Evolutionary conservation across 73 alveolate species (phyloP).

Genomic region (Blepharisma stoltei): DNA sequence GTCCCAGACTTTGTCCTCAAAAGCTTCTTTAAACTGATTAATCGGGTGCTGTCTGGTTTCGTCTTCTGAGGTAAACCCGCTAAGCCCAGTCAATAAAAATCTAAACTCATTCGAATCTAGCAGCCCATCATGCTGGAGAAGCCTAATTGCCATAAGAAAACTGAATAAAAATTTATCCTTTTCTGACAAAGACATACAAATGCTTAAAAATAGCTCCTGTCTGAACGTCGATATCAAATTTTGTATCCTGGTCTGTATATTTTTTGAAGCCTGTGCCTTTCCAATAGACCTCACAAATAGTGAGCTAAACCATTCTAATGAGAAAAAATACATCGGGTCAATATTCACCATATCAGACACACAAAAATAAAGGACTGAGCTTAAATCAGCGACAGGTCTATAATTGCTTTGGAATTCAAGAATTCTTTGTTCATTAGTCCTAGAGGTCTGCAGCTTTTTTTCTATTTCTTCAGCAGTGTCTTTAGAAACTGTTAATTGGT

Average conservation of each 20-base stretch:
- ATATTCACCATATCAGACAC: conserved; percentile 77
- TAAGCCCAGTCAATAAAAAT: conserved; percentile 76
- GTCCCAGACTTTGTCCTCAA: conserved; percentile 45
- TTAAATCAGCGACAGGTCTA: conserved; percentile 85
- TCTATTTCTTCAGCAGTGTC: conserved; percentile 82
- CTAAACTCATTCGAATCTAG: conserved; percentile 46
- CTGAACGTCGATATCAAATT: conserved; percentile 64
- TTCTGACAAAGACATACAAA: conserved; percentile 95
- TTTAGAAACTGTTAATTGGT: conserved; percentile 81
- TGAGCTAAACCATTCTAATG: conserved; percentile 85
- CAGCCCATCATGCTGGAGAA: conserved; percentile 43
- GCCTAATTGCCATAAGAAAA: conserved; percentile 88
- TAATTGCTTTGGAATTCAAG: conserved; percentile 84
- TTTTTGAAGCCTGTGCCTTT: conserved; percentile 72
- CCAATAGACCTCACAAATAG: conserved; percentile 76
- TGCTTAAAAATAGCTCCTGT: conserved; percentile 64
- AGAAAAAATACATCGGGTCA: conserved; percentile 95
- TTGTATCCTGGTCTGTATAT: conserved; percentile 71
- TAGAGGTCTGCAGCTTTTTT: conserved; percentile 81
- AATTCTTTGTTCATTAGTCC: conserved; percentile 85
- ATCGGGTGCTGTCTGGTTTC: conserved; percentile 29
- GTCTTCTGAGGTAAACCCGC: conserved; percentile 33
- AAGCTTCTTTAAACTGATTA: conserved; percentile 25
- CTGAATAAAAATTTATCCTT: conserved; percentile 99
- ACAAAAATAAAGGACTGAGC: conserved; percentile 84